Evolutionary conservation across 1,284 basidiomycete genomes (phyloP), one percentile per base, ranked within the genome.

Genomic region (Sanghuangporus weigelae): DNA sequence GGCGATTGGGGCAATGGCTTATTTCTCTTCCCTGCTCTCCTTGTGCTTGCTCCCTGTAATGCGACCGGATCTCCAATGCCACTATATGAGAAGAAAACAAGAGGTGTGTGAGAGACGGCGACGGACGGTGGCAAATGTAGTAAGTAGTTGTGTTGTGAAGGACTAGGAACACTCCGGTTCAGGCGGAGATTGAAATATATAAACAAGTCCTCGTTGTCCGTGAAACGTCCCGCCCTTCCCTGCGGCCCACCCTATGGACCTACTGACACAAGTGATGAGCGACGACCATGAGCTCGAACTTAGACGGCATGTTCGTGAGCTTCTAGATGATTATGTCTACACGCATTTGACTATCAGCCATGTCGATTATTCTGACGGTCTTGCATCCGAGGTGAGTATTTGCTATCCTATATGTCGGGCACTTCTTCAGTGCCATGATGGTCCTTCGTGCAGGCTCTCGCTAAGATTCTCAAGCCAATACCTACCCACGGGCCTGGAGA

Each of bases 261-360:
- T 42, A 42, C 21, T 16, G 1, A 46, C 35, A 57, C 19, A 1
- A 19, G 10, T 31, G 21, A 56, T 39, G 39, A 44, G 42, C 26
- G 26, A 62, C 12, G 40, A 54, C 19, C 66, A 69, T 19, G 74
- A 71, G 66, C 57, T 70, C 12, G 71, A 70, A 65, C 71, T 83
- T 49, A 79, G 77, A 35, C 70, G 67, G 57, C 84, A 87, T 68
- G 81, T 89, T 62, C 81, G 77, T 39, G 72, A 78, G 40, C 71
- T 86, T 16, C 76, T 89, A 23, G 73, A 81, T 19, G 75, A 80
- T 49, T 89, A 89, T 68, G 79, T 75, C 7, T 74, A 76, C 26
- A 71, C 71, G n/a, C 81, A 89, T 71, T 73, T 86, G 40, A 81
- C 84, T 0, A 79, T 74, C 57, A 77, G 86, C 69, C 80, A 87